phyloP scores from a whole-genome alignment of 495 filamentous ascomycete genomes.

The Tuber aestivum region DNA sequence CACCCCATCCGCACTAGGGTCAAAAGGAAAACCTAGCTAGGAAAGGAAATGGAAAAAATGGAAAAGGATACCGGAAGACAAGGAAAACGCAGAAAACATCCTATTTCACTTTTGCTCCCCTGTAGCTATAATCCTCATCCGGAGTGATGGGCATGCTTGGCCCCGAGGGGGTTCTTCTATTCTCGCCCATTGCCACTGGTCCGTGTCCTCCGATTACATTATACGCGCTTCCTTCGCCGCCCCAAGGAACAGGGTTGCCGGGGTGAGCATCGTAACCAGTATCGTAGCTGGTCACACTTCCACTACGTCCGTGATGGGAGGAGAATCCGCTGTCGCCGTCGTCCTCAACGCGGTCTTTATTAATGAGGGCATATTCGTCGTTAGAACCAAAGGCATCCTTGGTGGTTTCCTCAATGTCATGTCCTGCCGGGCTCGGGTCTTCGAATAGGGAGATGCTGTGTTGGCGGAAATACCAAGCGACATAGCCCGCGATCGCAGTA shows the following conservation, averaged over 20 bases:
- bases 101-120: constrained; percentile 10
- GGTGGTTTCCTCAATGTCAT: constrained; percentile 40
- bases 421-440: not conserved
- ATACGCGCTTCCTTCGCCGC: constrained; percentile 33
- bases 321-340: constrained; percentile 18
- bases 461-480: too few relatives aligned
- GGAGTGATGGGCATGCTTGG: constrained; percentile 31
- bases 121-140: constrained; percentile 24
- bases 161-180: constrained; percentile 5
- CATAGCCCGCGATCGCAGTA: constrained; percentile 49
- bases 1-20: too few relatives aligned
- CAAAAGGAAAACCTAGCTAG: too few relatives aligned
- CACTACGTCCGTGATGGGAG: constrained; percentile 22
- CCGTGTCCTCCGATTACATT: constrained; percentile 35
- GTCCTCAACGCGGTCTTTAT: constrained; percentile 34
- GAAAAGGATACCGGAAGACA: not conserved
- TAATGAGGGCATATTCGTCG: constrained; percentile 41
- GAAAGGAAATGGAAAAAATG: too few relatives aligned
- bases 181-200: constrained; percentile 17
- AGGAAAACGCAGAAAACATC: not conserved
- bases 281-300: constrained; percentile 7
- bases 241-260: constrained; percentile 36
- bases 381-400: constrained; percentile 43
- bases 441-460: too few relatives aligned
- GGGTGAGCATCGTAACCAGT: constrained; percentile 32